Evolutionary conservation across 2,329 filamentous ascomycete genomes (phyloP).

Genomic region (Sodiomyces alkalinus): DNA sequence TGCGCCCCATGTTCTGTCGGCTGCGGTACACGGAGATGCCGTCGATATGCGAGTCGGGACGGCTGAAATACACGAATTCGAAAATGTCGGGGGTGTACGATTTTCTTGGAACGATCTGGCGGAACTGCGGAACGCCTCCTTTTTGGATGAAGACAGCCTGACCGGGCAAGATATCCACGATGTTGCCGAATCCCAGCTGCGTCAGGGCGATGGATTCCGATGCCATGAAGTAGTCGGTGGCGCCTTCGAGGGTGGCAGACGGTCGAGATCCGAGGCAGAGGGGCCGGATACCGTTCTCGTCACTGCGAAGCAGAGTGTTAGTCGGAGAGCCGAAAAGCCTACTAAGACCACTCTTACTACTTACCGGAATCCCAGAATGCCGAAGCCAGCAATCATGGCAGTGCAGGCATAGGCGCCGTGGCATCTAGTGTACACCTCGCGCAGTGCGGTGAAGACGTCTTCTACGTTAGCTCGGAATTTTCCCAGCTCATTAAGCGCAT

Average conservation of each 20-base stretch:
- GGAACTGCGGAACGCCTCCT: constrained; percentile 56
- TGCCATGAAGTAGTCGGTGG: constrained; percentile 77
- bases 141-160: constrained; percentile 78
- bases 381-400: constrained; percentile 70
- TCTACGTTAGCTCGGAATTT: constrained; percentile 67
- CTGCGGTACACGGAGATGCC: constrained; percentile 77
- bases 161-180: constrained; percentile 66
- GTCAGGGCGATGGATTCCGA: constrained; percentile 75
- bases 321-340: constrained; percentile 3
- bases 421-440: constrained; percentile 57
- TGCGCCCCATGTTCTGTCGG: constrained; percentile 73
- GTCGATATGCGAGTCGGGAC: constrained; percentile 71
- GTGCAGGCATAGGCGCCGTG: constrained; percentile 68
- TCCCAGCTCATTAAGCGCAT: constrained; percentile 63
- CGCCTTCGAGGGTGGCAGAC: constrained; percentile 44
- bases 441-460: constrained; percentile 59
- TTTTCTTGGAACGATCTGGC: constrained; percentile 52
- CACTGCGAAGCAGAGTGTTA: constrained; percentile 7
- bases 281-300: constrained; percentile 58
- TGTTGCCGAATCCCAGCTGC: constrained; percentile 65
- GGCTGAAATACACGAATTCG: constrained; percentile 25
- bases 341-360: neutral
- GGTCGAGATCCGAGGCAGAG: constrained; percentile 63
- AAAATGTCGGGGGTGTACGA: constrained; percentile 74
- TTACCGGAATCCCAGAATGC: constrained; percentile 58